phyloP scores from a whole-genome alignment of 2,329 filamentous ascomycete species.

The Diaporthe vexans region DNA sequence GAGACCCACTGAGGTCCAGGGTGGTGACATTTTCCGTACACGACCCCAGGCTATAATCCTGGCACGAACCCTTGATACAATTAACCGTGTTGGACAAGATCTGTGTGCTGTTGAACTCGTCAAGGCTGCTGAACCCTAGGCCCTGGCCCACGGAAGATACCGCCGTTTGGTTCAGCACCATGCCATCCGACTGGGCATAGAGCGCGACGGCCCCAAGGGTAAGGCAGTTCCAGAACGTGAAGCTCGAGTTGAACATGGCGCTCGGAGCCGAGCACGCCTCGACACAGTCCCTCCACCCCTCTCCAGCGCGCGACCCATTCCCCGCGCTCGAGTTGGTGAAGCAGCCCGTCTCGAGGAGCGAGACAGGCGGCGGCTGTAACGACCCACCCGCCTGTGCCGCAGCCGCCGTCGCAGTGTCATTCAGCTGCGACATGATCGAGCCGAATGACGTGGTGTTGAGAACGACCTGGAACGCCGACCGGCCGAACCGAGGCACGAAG shows the following conservation, averaged over 20 bases:
- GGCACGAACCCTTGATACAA: slow-evolving; percentile 38
- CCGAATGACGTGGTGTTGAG: slow-evolving; percentile 39
- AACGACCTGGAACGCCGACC: slow-evolving; percentile 34
- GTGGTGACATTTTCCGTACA: slow-evolving; percentile 33
- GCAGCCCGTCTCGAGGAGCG: slow-evolving; percentile 36
- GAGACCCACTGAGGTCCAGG: slow-evolving; percentile 19
- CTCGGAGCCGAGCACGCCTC: slow-evolving; percentile 23
- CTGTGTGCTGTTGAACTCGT: slow-evolving; percentile 37
- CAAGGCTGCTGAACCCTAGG: slow-evolving; percentile 33
- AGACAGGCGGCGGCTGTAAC: background rate
- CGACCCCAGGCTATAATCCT: slow-evolving; percentile 39
- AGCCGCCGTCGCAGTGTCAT: slow-evolving; percentile 1
- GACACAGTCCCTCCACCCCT: slow-evolving; percentile 36
- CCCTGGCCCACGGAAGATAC: slow-evolving; percentile 17
- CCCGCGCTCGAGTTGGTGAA: slow-evolving; percentile 36
- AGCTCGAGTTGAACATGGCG: slow-evolving; percentile 40
- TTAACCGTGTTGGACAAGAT: slow-evolving; percentile 24
- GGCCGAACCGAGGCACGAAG: slow-evolving; percentile 36
- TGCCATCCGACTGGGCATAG: background rate
- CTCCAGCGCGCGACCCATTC: slow-evolving; percentile 5
- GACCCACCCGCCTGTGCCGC: background rate
- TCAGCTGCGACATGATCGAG: slow-evolving; percentile 33
- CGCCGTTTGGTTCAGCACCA: slow-evolving; percentile 22
- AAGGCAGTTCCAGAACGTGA: slow-evolving; percentile 39
- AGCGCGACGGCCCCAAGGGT: slow-evolving; percentile 34